Conservation (phyloP, 139 green algal species). For the Tetradesmus lagerheimii region DNA sequence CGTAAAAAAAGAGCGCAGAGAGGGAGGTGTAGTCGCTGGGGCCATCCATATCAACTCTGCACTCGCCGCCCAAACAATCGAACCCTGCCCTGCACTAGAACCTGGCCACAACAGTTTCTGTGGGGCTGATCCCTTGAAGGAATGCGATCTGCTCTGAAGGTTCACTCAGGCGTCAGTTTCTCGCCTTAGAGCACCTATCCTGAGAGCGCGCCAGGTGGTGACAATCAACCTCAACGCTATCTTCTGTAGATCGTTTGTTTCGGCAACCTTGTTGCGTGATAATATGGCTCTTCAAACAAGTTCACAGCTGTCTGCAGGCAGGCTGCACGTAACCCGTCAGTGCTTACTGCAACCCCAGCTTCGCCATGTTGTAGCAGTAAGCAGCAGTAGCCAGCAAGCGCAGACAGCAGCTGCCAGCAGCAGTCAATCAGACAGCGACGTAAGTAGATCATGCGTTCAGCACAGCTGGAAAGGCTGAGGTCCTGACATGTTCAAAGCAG, state of each 20-base stretch:
- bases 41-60: not conserved
- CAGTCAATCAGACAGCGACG: not conserved
- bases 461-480: not conserved
- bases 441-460: not conserved
- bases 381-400: not conserved
- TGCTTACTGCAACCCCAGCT: not conserved
- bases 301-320: not conserved
- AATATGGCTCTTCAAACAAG: not conserved
- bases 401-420: not conserved
- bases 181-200: not conserved
- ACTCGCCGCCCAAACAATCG: not conserved
- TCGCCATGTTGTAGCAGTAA: slow-evolving; percentile 1
- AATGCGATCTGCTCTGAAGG: not conserved
- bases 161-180: not conserved
- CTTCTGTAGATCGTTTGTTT: not conserved
- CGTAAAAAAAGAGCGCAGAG: not conserved
- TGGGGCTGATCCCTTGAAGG: not conserved
- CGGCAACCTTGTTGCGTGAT: not conserved
- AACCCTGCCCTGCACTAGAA: not conserved
- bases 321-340: not conserved
- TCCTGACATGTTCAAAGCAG: not conserved
- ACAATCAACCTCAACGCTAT: not conserved
- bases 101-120: not conserved
- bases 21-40: not conserved
- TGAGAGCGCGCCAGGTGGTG: not conserved